phyloP scores from a whole-genome alignment of 306 rosid species.

The Pyrus communis region DNA sequence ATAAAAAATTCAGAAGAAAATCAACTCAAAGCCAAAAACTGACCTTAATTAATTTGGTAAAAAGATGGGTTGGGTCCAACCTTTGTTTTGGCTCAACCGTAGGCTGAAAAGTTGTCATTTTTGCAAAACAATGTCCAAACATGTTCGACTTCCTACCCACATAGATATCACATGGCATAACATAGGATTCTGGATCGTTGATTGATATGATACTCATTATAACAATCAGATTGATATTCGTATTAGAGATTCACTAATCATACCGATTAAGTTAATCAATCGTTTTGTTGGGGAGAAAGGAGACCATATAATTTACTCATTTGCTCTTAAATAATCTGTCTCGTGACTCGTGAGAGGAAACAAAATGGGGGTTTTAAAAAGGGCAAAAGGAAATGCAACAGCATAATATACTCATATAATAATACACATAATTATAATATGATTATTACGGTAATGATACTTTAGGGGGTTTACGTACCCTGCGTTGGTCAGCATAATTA shows the following conservation, averaged over 20 bases:
- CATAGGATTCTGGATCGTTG: background rate
- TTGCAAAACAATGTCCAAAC: background rate
- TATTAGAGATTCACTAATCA: background rate
- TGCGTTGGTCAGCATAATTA: constrained; percentile 32
- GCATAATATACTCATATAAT: background rate
- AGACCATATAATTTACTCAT: constrained; percentile 15
- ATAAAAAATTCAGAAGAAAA: background rate
- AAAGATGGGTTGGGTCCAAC: constrained; percentile 4
- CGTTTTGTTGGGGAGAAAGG: constrained; percentile 12
- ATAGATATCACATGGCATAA: too few species aligned
- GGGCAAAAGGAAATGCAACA: background rate
- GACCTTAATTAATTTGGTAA: background rate
- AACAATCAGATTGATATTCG: background rate
- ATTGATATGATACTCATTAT: background rate
- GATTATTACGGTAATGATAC: background rate
- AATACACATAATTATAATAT: background rate
- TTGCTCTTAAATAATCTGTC: constrained; percentile 23
- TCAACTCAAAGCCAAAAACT: constrained; percentile 13
- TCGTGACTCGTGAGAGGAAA: constrained; percentile 29
- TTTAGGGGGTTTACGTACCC: constrained; percentile 30
- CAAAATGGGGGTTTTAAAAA: constrained; percentile 4
- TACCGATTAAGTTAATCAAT: too few species aligned
- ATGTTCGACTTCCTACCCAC: background rate
- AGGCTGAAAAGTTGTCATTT: constrained; percentile 11
- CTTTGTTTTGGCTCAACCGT: constrained; percentile 9